Conservation (phyloP, 2,329 filamentous ascomycete genomes). For the Exutisphaerella laricina region DNA sequence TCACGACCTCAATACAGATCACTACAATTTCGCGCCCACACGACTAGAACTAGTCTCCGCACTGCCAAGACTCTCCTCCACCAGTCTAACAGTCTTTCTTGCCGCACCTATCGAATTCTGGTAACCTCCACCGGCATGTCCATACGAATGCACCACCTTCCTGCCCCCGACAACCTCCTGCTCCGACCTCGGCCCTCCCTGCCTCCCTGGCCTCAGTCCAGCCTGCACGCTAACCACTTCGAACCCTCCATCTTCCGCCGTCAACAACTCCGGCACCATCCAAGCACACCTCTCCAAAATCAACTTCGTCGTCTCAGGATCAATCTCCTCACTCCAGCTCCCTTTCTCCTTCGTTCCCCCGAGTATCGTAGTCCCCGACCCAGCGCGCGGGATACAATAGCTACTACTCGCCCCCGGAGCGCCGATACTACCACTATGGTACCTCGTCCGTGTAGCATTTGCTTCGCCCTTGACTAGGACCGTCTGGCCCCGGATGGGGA, state of each 20-base stretch:
- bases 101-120: constrained; percentile 32
- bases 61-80: constrained; percentile 27
- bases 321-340: constrained; percentile 32
- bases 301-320: constrained; percentile 31
- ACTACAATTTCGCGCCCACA: constrained; percentile 15
- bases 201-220: constrained; percentile 42
- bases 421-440: constrained; percentile 21
- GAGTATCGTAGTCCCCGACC: constrained; percentile 39
- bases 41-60: not conserved
- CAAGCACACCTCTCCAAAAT: constrained; percentile 36
- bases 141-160: constrained; percentile 44
- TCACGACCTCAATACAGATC: not conserved
- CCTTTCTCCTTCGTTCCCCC: constrained; percentile 42
- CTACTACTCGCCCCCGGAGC: constrained; percentile 24
- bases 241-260: constrained; percentile 34
- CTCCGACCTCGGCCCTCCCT: constrained; percentile 41
- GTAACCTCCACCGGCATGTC: constrained; percentile 44
- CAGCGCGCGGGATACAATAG: constrained; percentile 42
- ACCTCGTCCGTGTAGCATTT: constrained; percentile 26
- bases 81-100: constrained; percentile 25
- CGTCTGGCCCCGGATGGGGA: constrained; percentile 44
- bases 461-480: constrained; percentile 42
- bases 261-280: constrained; percentile 35
- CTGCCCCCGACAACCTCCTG: constrained; percentile 32
- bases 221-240: constrained; percentile 41